Base-by-base conservation (phyloP, 768 basidiomycete species). In the Leccinum rimulosum region DNA sequence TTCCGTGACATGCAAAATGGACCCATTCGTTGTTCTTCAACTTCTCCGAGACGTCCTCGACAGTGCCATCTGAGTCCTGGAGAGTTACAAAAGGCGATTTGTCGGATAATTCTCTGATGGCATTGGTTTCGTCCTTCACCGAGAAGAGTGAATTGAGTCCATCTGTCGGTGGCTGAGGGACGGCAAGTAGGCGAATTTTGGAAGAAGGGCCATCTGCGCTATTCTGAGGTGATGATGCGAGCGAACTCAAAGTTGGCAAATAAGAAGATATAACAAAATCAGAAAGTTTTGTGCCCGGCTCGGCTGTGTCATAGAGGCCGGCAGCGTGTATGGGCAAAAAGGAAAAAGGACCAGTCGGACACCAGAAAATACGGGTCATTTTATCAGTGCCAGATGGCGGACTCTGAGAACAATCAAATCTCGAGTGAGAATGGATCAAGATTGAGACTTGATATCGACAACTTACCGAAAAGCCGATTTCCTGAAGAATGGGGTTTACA, bases 151-250 rank as follows among this genome's bases (percentile, higher is more conserved):
- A 4, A 4, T 3, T 0, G 40, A 43, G 40, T 43, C 40, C 40
- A 4, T 43, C 40, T 5, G 40, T 43, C 3, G 3, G 1, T 43
- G 40, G 40, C 9, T 43, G 40, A 43, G 40, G n/a, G 1, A 43
- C 40, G 4, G 40, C 9, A 43, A 43, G 40, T n/a, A 43, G 9
- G 40, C n/a, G 40, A 43, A 43, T 4, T 10, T 10, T 43, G 0
- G 40, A 43, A 0, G 40, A 43, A 2, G 40, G 17, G 9, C 1
- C 0, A 38, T 8, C 3, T 17, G 3, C n/a, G n/a, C 2, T 0
- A 0, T 10, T n/a, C n/a, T n/a, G 40, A 43, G 40, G 0, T 10
- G 40, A n/a, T 4, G 40, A 43, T 5, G n/a, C n/a, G 9, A 43
- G 40, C 9, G 4, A 43, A 43, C 0, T n/a, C 40, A 43, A 10